Conservation (phyloP, 2,329 filamentous ascomycete genomes). For the Eutypella sp. region DNA sequence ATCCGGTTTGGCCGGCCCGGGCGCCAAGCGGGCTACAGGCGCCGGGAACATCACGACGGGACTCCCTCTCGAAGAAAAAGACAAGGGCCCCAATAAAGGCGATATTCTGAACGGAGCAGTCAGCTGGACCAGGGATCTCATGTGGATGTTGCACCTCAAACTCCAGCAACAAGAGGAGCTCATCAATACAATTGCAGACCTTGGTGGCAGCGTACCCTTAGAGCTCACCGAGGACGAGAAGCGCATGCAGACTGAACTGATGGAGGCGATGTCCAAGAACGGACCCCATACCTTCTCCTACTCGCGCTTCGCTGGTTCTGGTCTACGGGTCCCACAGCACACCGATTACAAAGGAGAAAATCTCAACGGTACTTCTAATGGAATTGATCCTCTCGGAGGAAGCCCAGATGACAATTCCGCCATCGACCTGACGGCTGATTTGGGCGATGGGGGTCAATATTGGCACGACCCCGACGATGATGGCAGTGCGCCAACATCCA, state of each 20-base stretch:
- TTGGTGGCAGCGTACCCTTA: slow-evolving; percentile 74
- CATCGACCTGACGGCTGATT: slow-evolving; percentile 37
- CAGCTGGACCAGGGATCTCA: slow-evolving; percentile 93
- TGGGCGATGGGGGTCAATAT: slow-evolving; percentile 50
- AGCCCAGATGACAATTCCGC: slow-evolving; percentile 45
- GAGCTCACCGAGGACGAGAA: slow-evolving; percentile 86
- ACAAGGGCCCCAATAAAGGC: slow-evolving; percentile 98
- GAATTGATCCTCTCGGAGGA: slow-evolving; percentile 40
- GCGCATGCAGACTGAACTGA: slow-evolving; percentile 89
- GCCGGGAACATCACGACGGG: slow-evolving; percentile 86
- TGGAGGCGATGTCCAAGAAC: slow-evolving; percentile 81
- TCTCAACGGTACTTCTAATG: slow-evolving; percentile 44
- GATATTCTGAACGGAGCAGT: slow-evolving; percentile 97
- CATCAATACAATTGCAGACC: slow-evolving; percentile 64
- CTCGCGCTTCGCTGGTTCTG: slow-evolving; percentile 75
- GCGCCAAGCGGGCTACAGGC: slow-evolving; percentile 72
- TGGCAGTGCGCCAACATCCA: slow-evolving; percentile 58
- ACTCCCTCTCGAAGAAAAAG: slow-evolving; percentile 90
- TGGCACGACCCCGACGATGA: slow-evolving; percentile 69
- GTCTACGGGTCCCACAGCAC: slow-evolving; percentile 85
- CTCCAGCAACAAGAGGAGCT: slow-evolving; percentile 86
- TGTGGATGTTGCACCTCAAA: slow-evolving; percentile 93
- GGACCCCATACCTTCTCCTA: slow-evolving; percentile 74
- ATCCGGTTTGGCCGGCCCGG: slow-evolving; percentile 79
- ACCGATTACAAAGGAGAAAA: slow-evolving; percentile 87